Evolutionary conservation across 148 eudicot species (phyloP).

Genomic region (Amaranthus hypochondriacus): DNA sequence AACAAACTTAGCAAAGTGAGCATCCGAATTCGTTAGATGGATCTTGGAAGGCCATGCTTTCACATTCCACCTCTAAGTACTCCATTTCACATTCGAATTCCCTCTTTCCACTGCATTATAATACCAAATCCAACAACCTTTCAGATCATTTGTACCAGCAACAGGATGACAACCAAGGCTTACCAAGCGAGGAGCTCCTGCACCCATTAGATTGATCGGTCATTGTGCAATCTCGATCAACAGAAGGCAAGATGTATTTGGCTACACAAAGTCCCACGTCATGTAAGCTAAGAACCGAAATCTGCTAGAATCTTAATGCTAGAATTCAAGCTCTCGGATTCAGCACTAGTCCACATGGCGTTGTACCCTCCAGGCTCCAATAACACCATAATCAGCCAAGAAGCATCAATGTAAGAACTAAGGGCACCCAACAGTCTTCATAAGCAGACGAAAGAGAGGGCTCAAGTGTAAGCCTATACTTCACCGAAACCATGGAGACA

Average conservation of each 20-base stretch:
- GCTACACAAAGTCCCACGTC: conserved; percentile 35
- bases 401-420: conserved; percentile 21
- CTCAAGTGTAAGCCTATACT: conserved; percentile 38
- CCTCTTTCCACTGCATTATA: conserved; percentile 24
- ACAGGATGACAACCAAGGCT: conserved; percentile 28
- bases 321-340: conserved; percentile 10
- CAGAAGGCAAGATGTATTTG: conserved; percentile 6
- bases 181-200: conserved; percentile 22
- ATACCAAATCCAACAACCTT: conserved; percentile 25
- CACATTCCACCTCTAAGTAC: conserved; percentile 29
- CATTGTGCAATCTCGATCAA: conserved; percentile 27
- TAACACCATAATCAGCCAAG: conserved; percentile 17
- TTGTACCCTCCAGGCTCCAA: conserved; percentile 30
- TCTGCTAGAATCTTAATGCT: conserved; percentile 29
- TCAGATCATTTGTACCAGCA: conserved; percentile 28
- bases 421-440: conserved; percentile 33
- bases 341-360: conserved; percentile 22
- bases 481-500: conserved; percentile 29
- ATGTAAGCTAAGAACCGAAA: conserved; percentile 22
- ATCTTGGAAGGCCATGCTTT: conserved; percentile 24
- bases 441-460: conserved; percentile 38
- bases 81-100: conserved; percentile 36
- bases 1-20: conserved; percentile 35
- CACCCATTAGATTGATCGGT: conserved; percentile 26
- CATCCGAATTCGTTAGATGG: conserved; percentile 26